Base-by-base conservation (phyloP, 2,329 filamentous ascomycete species). In the Ceratocystis eucalypticola region DNA sequence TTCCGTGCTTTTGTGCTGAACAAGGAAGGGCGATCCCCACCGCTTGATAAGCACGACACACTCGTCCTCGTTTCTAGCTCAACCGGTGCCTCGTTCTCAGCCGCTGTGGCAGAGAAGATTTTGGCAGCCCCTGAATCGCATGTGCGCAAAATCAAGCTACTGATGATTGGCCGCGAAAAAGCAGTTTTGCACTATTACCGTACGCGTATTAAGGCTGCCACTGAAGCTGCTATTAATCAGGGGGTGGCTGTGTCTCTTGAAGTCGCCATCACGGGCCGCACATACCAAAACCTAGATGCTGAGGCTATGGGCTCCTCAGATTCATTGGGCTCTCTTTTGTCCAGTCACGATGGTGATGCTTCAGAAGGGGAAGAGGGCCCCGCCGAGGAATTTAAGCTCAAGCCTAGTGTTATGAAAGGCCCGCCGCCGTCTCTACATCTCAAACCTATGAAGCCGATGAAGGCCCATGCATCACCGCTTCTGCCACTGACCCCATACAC, bases 31-130 rank as follows among this genome's bases (percentile, higher is more conserved):
- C 73, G 74, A 5, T 80, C 82, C 1, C 81, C 82, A 0, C 75
- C 76, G 4, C 84, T 82, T 80, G 77, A 84, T 61, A 75, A 80
- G 0, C 85, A 81, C 71, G 84, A 86, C 72, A 83, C 82, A 0
- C 72, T 86, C 48, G 74, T 86, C 2, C 75, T 86, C 5, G 80
- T 86, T 55, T 84, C 83, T 0, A 83, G 83, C 0, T 86, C 83
- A 0, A 86, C 84, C 0, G 84, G 84, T 17, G 80, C 83, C 1
- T 85, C 83, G 1, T 86, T 83, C 66, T 83, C 81, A 0, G 73
- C 85, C 7, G 82, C 83, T 0, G 82, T 86, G 1, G 74, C 85
- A 0, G 83, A 86, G 59, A 64, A 63, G 41, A 66, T 66, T 45
- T 53, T 68, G 69, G 79, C 78, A 67, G 75, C 83, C 1, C 76